These are phyloP conservation scores for Paramecium biaurelia DNA, from an alignment of 73 alveolate genomes.

Conservation along the genomic window DNA sequence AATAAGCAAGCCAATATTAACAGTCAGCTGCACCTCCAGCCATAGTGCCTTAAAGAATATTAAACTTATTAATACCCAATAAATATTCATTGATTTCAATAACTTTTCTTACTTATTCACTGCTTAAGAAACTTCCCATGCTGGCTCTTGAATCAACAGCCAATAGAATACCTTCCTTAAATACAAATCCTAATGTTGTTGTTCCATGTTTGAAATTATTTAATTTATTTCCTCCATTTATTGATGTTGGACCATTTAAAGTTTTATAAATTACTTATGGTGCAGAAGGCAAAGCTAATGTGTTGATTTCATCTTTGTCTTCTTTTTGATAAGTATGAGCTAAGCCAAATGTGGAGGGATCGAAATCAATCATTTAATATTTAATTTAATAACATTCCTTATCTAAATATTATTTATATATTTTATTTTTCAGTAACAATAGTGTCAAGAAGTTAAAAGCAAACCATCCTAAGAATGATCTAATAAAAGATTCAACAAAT, in stretches of 20 bases:
- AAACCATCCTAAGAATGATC: neutral
- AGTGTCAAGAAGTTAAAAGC: neutral
- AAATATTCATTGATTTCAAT: slow-evolving; percentile 97
- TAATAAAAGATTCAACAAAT: neutral
- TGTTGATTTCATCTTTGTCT: neutral
- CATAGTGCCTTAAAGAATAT: slow-evolving; percentile 78
- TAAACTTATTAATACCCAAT: slow-evolving; percentile 72
- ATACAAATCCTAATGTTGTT: slow-evolving; percentile 93
- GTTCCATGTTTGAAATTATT: slow-evolving; percentile 94
- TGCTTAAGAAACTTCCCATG: slow-evolving; percentile 97
- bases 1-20: slow-evolving; percentile 95
- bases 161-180: slow-evolving; percentile 94
- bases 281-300: neutral
- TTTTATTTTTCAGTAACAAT: neutral
- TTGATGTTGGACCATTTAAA: neutral
- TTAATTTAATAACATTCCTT: neutral
- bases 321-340: neutral
- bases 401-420: neutral
- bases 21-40: slow-evolving; percentile 99
- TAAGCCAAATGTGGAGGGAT: neutral
- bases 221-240: slow-evolving; percentile 67
- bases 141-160: slow-evolving; percentile 99
- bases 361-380: slow-evolving; percentile 11
- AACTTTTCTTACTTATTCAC: slow-evolving; percentile 95
- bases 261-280: neutral